Evolutionary conservation across 208 protist species (phyloP).

Genomic region (Leishmania major): DNA sequence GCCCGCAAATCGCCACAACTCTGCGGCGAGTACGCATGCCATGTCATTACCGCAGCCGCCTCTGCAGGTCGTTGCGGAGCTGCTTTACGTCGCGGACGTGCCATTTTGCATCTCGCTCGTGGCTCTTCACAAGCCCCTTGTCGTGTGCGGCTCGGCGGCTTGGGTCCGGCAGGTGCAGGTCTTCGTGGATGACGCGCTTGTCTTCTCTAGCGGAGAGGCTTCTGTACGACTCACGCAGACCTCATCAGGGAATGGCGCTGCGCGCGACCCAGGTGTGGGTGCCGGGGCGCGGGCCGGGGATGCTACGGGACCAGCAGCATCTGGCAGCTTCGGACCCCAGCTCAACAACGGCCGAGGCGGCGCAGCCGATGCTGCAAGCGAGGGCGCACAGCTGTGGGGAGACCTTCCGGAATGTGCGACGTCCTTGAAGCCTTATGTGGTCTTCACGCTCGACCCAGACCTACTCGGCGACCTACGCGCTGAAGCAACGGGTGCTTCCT

Average conservation of each 20-base stretch:
- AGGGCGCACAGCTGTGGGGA: not conserved
- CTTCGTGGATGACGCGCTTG: slow-evolving; percentile 57
- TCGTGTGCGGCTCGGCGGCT: slow-evolving; percentile 40
- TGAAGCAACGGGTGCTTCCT: not conserved
- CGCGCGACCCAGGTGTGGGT: not conserved
- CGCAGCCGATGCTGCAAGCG: not conserved
- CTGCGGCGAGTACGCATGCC: not conserved
- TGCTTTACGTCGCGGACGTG: slow-evolving; percentile 68
- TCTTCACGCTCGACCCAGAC: slow-evolving; percentile 59
- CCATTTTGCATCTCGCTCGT: slow-evolving; percentile 63
- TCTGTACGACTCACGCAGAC: slow-evolving; percentile 17
- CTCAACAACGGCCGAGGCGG: not conserved
- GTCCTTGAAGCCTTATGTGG: slow-evolving; percentile 41
- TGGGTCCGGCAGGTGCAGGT: slow-evolving; percentile 63
- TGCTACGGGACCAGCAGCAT: not conserved
- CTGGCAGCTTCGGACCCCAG: not conserved
- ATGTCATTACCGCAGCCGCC: not conserved
- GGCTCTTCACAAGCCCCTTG: slow-evolving; percentile 43
- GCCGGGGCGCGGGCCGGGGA: not conserved
- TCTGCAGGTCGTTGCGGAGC: slow-evolving; percentile 47
- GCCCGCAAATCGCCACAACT: slow-evolving; percentile 9
- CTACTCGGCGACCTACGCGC: slow-evolving; percentile 37
- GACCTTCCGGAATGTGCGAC: slow-evolving; percentile 31
- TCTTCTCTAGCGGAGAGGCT: slow-evolving; percentile 68
- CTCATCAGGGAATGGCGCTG: not conserved